Evolutionary conservation across 192 early-diverging fungal genomes (phyloP), one percentile per base, ranked within the genome.

Genomic region (Paraglomus brasilianum): DNA sequence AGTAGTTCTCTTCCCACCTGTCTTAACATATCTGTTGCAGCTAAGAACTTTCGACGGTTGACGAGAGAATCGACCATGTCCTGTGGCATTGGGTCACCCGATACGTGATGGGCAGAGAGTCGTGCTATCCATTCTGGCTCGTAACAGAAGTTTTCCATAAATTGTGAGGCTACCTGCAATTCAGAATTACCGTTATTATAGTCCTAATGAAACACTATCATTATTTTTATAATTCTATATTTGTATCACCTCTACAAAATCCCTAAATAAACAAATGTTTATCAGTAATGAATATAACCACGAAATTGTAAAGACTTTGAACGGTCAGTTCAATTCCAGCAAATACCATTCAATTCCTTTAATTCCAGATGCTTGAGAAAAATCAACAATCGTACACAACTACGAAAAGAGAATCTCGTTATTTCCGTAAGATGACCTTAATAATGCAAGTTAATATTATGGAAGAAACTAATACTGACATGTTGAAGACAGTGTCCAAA

Each of bases 321-420:
- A n/a, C n/a, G n/a, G n/a, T n/a, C n/a, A n/a, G n/a, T n/a, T n/a
- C n/a, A n/a, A n/a, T n/a, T n/a, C n/a, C 0, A 85, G 78, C 61
- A 87, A 84, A 42, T 87, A 83, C 85, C 85, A 87, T 64, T 87
- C 85, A 13, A 87, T 74, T 10, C 85, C 85, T 50, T 87, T 85
- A 74, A 87, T 80, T 17, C 85, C 85, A 1, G 85, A 87, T 0
- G 82, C 85, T 58, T 81, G 78, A 1, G 85, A 77, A 51, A 82
- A 82, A 30, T 87, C 82, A 4, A 87, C 82, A 22, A 77, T 80
- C 1, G 85, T 87, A 46, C 84, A 69, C 83, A 79, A 80, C 70
- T 76, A 21, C n/a, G n/a, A 41, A 48, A 55, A 42, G n/a, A 41
- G 1, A 65, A 40, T 13, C 8, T 42, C 2, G 19, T 50, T 50